Base-by-base conservation (phyloP, 225 moss, liverwort and hornwort genomes). In the Straminergon stramineum region DNA sequence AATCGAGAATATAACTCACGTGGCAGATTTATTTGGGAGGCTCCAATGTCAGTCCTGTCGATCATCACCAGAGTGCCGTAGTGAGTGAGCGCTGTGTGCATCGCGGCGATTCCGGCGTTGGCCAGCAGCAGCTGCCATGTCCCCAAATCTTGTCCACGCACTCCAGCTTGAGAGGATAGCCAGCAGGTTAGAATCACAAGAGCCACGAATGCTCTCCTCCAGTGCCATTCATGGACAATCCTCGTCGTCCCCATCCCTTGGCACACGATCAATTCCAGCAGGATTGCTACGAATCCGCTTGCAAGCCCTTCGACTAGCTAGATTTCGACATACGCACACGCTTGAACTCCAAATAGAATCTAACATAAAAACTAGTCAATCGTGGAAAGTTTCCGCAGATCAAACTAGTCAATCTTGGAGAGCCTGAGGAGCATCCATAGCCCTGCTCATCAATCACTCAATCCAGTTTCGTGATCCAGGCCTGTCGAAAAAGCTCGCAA, bases 61-160 rank as follows among this genome's bases (percentile, higher is more conserved):
- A 94, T 90, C 81, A 94, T 75, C 17, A 94, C 90, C 73, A 94
- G 55, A 57, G 94, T 94, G 83, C 92, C 92, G 52, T 79, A 94
- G 66, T 37, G 91, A 24, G 94, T 93, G 37, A 94, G 91, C n/a
- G 94, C 93, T 15, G 94, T 92, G 71, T 94, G 94, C 94, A 94
- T 94, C n/a, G 93, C 67, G 32, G 94, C 93, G 75, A 94, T 94
- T 58, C 94, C 94, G 28, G 94, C 91, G 88, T 90, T 94, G 34
- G 84, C 85, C 68, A 94, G 70, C 32, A 94, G 88, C 79, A 94
- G 37, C 67, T 92, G 79, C 94, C 94, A 94, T 74, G 93, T 89
- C 76, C 94, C 94, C 63, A 92, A 57, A 74, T 92, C 90, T 84
- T 94, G 94, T 62, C 89, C 92, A 26, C 15, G 82, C 75, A 87